phyloP scores from a whole-genome alignment of 768 basidiomycete genomes.

The Tylopilus balloui region DNA sequence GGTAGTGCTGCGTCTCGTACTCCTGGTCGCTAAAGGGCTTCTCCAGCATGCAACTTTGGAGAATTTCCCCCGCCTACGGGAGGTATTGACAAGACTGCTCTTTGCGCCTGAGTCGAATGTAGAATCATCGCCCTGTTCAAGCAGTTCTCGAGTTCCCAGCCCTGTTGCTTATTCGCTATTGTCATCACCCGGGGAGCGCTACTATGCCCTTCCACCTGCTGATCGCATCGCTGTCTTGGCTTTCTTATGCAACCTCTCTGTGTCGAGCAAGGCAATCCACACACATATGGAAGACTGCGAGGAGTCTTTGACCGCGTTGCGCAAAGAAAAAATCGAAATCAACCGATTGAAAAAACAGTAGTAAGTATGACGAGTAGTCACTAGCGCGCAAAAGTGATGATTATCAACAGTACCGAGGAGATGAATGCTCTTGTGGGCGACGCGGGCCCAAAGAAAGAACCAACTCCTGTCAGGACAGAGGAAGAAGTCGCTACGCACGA shows the following conservation, averaged over 20 bases:
- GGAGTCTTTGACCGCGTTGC: conserved; percentile 80
- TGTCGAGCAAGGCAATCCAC: conserved; percentile 87
- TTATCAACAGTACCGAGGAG: conserved; percentile 56
- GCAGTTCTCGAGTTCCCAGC: conserved; percentile 46
- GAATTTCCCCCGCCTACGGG: conserved; percentile 70
- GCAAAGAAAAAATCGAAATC: conserved; percentile 95
- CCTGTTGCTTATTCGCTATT: conserved; percentile 40
- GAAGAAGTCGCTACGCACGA: conserved; percentile 63
- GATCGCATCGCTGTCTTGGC: conserved; percentile 84
- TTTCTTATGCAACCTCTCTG: conserved; percentile 86
- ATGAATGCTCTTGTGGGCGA: conserved; percentile 64
- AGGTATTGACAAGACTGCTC: conserved; percentile 65
- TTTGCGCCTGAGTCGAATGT: conserved; percentile 54
- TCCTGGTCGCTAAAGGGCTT: conserved; percentile 1
- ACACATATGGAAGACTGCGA: conserved; percentile 88
- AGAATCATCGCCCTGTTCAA: conserved; percentile 42
- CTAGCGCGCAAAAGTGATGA: conserved; percentile 12
- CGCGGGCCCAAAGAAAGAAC: conserved; percentile 43
- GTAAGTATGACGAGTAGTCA: conserved; percentile 46
- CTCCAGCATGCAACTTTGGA: conserved; percentile 66
- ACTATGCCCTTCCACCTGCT: conserved; percentile 62
- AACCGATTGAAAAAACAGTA: conserved; percentile 85
- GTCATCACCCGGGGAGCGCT: conserved; percentile 62
- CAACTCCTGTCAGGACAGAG: conserved; percentile 36
- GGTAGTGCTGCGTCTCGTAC: conserved; percentile 32